A percentile compares a stretch with the other conserved stretches of the same genome.
Conservation (phyloP, 2,329 filamentous ascomycete genomes). For the Alternaria rosae region DNA sequence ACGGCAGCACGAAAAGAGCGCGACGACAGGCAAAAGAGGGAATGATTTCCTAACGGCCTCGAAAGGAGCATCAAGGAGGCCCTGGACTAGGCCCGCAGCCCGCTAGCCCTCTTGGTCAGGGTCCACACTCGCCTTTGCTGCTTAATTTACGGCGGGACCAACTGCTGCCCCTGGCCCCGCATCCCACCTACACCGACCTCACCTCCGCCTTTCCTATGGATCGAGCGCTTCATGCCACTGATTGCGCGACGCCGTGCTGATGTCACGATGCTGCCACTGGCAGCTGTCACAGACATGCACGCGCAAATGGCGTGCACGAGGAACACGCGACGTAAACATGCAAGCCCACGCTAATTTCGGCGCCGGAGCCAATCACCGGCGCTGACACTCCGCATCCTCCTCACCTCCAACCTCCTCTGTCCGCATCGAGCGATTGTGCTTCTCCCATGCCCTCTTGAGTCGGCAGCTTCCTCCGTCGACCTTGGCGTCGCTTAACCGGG, state of each 20-base stretch:
- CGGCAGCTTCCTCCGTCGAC: not conserved
- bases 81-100: constrained; percentile 12
- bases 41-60: not conserved
- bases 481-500: constrained; percentile 8
- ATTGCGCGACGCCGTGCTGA: constrained; percentile 1
- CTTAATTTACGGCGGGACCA: constrained; percentile 21
- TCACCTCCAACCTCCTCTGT: not conserved
- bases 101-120: constrained; percentile 15
- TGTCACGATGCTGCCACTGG: constrained; percentile 3
- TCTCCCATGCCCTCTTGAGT: not conserved
- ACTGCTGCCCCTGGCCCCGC: constrained; percentile 20
- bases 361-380: not conserved
- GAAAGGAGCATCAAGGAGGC: constrained; percentile 31
- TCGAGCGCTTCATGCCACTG: constrained; percentile 1
- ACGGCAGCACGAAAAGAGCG: constrained; percentile 9
- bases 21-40: constrained; percentile 10
- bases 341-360: not conserved
- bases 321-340: not conserved
- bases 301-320: not conserved
- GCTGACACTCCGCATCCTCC: not conserved
- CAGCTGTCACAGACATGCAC: not conserved
- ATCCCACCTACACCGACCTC: constrained; percentile 7
- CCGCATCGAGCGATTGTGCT: constrained; percentile 1
- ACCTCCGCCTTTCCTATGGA: constrained; percentile 3
- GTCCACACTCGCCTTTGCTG: constrained; percentile 18